Evolutionary conservation across 192 early-diverging fungal species (phyloP).

Genomic region (Irineochytrium annulatum): DNA sequence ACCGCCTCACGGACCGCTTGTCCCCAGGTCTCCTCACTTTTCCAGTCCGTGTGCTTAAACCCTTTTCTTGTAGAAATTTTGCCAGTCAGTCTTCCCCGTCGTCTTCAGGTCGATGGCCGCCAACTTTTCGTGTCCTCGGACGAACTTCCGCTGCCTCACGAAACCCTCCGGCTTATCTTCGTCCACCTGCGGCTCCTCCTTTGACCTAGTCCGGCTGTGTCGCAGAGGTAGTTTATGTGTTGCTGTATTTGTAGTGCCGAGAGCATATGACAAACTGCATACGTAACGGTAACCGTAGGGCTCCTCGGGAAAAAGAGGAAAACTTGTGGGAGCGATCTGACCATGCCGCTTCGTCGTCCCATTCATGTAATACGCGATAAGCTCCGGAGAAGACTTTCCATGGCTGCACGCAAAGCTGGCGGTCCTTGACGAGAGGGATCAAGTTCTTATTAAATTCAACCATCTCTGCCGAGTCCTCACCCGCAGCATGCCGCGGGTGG

Average conservation of each 20-base stretch:
- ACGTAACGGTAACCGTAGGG: too few species aligned
- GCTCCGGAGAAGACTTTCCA: slow-evolving; percentile 16
- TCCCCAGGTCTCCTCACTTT: slow-evolving; percentile 21
- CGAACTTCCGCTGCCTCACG: slow-evolving; percentile 6
- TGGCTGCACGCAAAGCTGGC: slow-evolving; percentile 26
- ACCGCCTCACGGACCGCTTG: slow-evolving; percentile 17
- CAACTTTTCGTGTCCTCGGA: slow-evolving; percentile 6
- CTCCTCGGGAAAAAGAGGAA: too few species aligned
- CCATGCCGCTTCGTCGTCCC: slow-evolving; percentile 17
- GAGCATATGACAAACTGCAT: slow-evolving; percentile 8
- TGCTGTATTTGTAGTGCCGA: slow-evolving; percentile 6
- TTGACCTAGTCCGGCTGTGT: slow-evolving; percentile 18
- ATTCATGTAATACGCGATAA: slow-evolving; percentile 29
- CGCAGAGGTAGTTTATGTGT: slow-evolving; percentile 30
- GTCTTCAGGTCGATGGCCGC: slow-evolving; percentile 12
- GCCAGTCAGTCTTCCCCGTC: slow-evolving; percentile 5
- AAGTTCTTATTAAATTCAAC: slow-evolving; percentile 35
- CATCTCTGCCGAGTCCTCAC: slow-evolving; percentile 37
- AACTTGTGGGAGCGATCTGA: too few species aligned
- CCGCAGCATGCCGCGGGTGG: slow-evolving; percentile 25
- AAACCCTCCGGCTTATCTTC: slow-evolving; percentile 10
- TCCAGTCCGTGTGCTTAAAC: slow-evolving; percentile 21
- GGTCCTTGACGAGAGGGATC: slow-evolving; percentile 7
- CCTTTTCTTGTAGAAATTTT: slow-evolving; percentile 8
- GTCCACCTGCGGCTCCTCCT: slow-evolving; percentile 16